A percentile compares a stretch with the other conserved stretches of the same genome.
phyloP scores from a whole-genome alignment of 805 yeast species.

The Scheffersomyces lignosus region DNA sequence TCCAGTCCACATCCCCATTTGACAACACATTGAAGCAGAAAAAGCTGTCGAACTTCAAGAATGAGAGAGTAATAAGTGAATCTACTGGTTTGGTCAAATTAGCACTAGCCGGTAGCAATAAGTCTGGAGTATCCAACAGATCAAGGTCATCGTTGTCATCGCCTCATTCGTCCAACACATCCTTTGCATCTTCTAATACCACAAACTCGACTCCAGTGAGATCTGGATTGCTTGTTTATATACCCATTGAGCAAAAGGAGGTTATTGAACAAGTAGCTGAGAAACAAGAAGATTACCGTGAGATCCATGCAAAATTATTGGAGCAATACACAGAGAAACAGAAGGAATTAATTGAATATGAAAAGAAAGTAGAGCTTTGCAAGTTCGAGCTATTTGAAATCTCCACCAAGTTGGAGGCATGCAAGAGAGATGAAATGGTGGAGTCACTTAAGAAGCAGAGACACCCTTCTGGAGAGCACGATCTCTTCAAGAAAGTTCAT shows the following conservation, averaged over 20 bases:
- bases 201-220: constrained; percentile 1
- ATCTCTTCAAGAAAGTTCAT: constrained; percentile 9
- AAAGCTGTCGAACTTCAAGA: background rate
- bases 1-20: background rate
- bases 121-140: background rate
- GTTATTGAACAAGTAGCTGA: background rate
- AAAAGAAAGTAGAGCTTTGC: constrained; percentile 34
- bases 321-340: constrained; percentile 49
- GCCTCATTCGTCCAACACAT: background rate
- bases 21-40: background rate
- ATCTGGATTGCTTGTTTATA: constrained; percentile 2
- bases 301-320: constrained; percentile 12
- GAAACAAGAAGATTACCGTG: background rate
- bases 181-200: no score
- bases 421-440: constrained; percentile 11
- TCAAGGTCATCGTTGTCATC: background rate
- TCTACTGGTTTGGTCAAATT: constrained; percentile 53
- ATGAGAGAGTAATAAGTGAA: constrained; percentile 34
- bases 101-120: constrained; percentile 22
- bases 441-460: background rate
- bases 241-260: background rate
- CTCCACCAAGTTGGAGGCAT: constrained; percentile 20
- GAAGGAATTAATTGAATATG: constrained; percentile 50
- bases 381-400: constrained; percentile 37
- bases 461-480: constrained; percentile 1